Evolutionary conservation across 108 stramenopile species (phyloP), one percentile per base, ranked within the genome.

Genomic region (Pseudonitzschia pungens): DNA sequence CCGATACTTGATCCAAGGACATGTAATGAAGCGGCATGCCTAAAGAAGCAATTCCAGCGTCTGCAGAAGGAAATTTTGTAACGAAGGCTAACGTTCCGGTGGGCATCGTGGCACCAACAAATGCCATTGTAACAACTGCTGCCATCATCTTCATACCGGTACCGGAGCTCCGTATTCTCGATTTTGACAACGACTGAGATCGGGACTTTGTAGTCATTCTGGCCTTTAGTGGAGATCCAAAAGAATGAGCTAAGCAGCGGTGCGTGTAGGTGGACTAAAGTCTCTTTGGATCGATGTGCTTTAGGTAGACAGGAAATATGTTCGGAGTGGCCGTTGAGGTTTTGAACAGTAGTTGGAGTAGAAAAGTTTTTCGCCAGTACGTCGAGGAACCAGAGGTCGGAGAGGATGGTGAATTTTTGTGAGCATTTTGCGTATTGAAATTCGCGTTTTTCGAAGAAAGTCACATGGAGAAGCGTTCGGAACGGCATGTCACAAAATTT

Each of bases 1-100:
- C 74, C 27, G 65, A 67, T 29, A 74, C 54, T 14, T 67, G 45
- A 26, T 67, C 33, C 28, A 67, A 50, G 7, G 60, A 11, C 54
- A 55, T 55, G 54, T 55, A 55, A 2, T 26, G 24, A 2, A 11
- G 1, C 3, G 22, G 3, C 9, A 22, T 55, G 22, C 22, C 26
- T 16, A 2, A 7, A 10, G 50, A 51, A 3, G 3, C 10, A 36
- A 6, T 5, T 2, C 36, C 2, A 11, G 45, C 14, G 3, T 4
- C 2, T 14, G 16, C 45, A 12, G 45, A 48, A 48, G 1, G 10
- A 1, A 2, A 18, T 12, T 48, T 48, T 48, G 45, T 48, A 4
- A 11, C 18, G 14, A 48, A 48, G 14, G 45, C 45, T 12, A 12
- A 48, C 16, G 45, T 48, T 18, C 45, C 18, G 16, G 18, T 48